Percentiles rank a stretch among this genome's conserved stretches.
Conservation (phyloP, 805 yeast genomes). For the Saccharomycodes ludwigii region DNA sequence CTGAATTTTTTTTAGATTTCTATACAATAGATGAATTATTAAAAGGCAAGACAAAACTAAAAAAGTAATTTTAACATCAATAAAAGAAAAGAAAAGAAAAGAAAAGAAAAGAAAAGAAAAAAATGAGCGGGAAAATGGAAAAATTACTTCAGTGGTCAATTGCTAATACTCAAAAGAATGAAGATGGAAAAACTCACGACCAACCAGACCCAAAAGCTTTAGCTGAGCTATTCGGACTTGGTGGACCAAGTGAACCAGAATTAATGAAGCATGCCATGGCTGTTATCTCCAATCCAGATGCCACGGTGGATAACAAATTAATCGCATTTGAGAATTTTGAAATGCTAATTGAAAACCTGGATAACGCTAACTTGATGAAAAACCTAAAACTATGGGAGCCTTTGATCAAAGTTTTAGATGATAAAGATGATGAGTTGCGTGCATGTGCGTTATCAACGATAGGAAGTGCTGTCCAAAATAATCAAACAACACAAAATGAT, state of each 20-base stretch:
- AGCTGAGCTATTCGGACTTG: constrained; percentile 62
- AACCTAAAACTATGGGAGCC: constrained; percentile 73
- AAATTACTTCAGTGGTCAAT: constrained; percentile 87
- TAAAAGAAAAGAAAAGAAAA: too few species aligned
- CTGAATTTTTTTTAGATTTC: too few species aligned
- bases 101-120: too few species aligned
- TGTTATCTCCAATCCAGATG: constrained; percentile 46
- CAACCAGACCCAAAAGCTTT: constrained; percentile 70
- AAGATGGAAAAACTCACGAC: constrained; percentile 49
- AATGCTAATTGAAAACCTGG: constrained; percentile 84
- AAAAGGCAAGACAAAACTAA: too few species aligned
- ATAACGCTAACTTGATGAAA: constrained; percentile 88
- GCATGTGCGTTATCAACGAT: constrained; percentile 57
- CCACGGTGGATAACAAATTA: constrained; percentile 48
- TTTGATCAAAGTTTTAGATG: constrained; percentile 40
- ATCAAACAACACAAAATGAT: constrained; percentile 59
- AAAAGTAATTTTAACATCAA: too few species aligned
- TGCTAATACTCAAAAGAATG: constrained; percentile 64
- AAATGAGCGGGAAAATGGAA: too few species aligned
- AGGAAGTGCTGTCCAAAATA: constrained; percentile 91
- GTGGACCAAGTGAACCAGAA: constrained; percentile 76
- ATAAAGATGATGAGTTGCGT: constrained; percentile 32
- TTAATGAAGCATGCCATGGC: constrained; percentile 69
- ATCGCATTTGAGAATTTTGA: constrained; percentile 84
- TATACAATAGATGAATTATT: too few species aligned